These are phyloP conservation scores for Saccharomyces hybrid DNA, from an alignment of 1,139 yeast species.

Conservation along the genomic window DNA sequence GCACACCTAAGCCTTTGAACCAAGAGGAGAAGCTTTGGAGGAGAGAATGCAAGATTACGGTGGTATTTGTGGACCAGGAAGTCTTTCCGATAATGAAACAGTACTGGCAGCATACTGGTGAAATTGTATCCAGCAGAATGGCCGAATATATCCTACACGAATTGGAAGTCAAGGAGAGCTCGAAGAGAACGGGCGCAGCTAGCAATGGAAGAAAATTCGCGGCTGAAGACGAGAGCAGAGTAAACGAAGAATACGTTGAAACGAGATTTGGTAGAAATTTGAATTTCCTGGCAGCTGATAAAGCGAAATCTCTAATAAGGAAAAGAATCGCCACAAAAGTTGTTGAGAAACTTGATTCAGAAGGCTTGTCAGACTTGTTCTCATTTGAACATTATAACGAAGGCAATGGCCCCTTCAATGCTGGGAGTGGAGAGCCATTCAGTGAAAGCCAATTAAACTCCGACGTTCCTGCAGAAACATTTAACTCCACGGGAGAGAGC, in stretches of 20 bases:
- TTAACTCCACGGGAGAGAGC: slow-evolving; percentile 1
- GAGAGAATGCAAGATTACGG: slow-evolving; percentile 62
- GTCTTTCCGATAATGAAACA: slow-evolving; percentile 57
- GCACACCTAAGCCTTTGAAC: slow-evolving; percentile 59
- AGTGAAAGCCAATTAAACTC: neutral
- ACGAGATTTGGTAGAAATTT: slow-evolving; percentile 86
- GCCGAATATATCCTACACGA: slow-evolving; percentile 77
- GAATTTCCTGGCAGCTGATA: slow-evolving; percentile 64
- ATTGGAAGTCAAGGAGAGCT: slow-evolving; percentile 36
- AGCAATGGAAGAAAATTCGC: neutral
- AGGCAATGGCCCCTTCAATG: neutral
- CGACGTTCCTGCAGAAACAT: neutral
- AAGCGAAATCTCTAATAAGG: slow-evolving; percentile 67
- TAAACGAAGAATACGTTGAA: slow-evolving; percentile 39
- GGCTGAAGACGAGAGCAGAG: neutral
- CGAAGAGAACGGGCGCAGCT: neutral
- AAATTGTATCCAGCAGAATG: slow-evolving; percentile 81
- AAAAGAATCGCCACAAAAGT: slow-evolving; percentile 68
- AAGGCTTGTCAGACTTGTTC: neutral
- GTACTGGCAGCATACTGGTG: slow-evolving; percentile 97
- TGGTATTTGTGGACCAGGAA: slow-evolving; percentile 56
- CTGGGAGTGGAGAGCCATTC: neutral
- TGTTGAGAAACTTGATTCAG: slow-evolving; percentile 33
- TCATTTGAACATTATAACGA: neutral
- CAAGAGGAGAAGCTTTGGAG: slow-evolving; percentile 52